A percentile compares a stretch with the other conserved stretches of the same genome.
These are phyloP conservation scores for Wickerhamiella allomyrinae DNA, from an alignment of 805 yeast genomes.

Conservation along the genomic window DNA sequence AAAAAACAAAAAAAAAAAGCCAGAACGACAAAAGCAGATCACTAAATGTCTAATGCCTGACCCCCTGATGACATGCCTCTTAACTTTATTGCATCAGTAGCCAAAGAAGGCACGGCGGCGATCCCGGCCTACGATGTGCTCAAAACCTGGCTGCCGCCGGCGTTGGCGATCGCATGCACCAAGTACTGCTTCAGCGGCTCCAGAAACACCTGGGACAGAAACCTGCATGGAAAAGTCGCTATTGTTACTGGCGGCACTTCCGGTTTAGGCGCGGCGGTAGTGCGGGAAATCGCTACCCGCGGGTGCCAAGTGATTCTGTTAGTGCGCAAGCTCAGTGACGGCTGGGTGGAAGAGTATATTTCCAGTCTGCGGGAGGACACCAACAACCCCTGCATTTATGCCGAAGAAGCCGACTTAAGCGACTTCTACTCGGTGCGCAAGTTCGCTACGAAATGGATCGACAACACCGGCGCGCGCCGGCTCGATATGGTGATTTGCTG, in stretches of 20 bases:
- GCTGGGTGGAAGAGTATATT: conserved; percentile 69
- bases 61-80: conserved; percentile 54
- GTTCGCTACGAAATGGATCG: conserved; percentile 91
- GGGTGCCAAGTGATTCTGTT: conserved; percentile 82
- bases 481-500: conserved; percentile 80
- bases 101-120: conserved; percentile 56
- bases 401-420: conserved; percentile 76
- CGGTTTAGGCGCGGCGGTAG: conserved; percentile 73
- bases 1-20: too few species aligned
- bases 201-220: conserved; percentile 80
- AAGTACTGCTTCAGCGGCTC: conserved; percentile 73
- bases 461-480: conserved; percentile 78
- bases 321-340: conserved; percentile 47
- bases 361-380: conserved; percentile 61
- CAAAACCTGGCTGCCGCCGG: conserved; percentile 40
- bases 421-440: conserved; percentile 63
- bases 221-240: conserved; percentile 73
- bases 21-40: too few species aligned
- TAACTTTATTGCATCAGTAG: conserved; percentile 55
- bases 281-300: conserved; percentile 51
- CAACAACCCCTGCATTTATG: conserved; percentile 62
- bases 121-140: conserved; percentile 63
- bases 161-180: conserved; percentile 30
- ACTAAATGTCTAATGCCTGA: too few species aligned
- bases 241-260: conserved; percentile 70